Evolutionary conservation across 495 filamentous ascomycete genomes (phyloP), one percentile per base, ranked within the genome.

Genomic region (Podospora sp.): DNA sequence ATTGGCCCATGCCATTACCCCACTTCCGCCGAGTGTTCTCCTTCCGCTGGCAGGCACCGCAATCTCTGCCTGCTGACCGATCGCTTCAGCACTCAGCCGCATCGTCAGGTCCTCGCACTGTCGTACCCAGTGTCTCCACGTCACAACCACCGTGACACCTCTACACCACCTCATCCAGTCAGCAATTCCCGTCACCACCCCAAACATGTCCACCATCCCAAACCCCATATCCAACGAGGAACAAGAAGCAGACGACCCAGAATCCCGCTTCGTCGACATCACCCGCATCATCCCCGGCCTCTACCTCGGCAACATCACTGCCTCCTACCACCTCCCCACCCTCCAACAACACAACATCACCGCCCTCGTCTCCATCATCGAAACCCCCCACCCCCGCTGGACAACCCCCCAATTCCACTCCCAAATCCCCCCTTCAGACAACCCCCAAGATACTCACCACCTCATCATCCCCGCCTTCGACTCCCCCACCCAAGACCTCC

Each of bases 291-390:
- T 58, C 18, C 55, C 55, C n/a, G 25, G 25, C 0, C 55, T 58
- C 14, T 58, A 58, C 6, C 55, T 58, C 55, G 55, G 55, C 14
- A 58, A 58, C 55, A 12, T 58, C 55, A 24, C 29, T 24, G 55
- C 55, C 12, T 58, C 55, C 7, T 58, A 58, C 55, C 55, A 58
- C 25, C 1, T 58, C 7, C 55, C 55, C 25, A 58, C 22, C 0
- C 55, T 58, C 55, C 55, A 58, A 58, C 12, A 26, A 16, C 55
- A 33, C 14, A 14, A 29, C 25, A 58, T 58, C n/a, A 25, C 24
- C 14, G 26, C 55, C 25, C 12, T 58, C 8, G 55, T 58, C 55
- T 58, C 55, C 12, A 3, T 58, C 14, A 29, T 58, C 24, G 55
- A 58, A 24, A 12, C 22, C 24, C 55, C 12, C 7, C 7, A 58